Conservation (phyloP, 371 early-diverging fungal species). For the Lichtheimia ornata region DNA sequence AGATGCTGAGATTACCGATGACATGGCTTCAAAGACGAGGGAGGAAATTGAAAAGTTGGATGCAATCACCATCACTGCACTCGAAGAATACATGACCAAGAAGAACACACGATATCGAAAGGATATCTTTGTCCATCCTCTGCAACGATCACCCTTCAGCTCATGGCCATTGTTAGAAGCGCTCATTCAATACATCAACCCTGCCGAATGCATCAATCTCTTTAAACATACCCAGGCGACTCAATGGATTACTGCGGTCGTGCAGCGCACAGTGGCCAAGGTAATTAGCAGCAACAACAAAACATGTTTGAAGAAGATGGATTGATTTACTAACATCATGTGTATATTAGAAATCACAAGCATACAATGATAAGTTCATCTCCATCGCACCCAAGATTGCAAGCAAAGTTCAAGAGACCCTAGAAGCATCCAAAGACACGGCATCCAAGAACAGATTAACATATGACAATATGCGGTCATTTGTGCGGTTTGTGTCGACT, state of each 20-base stretch:
- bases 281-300: slow-evolving; percentile 38
- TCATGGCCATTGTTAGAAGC: slow-evolving; percentile 63
- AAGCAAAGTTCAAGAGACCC: slow-evolving; percentile 21
- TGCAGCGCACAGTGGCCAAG: slow-evolving; percentile 52
- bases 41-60: slow-evolving; percentile 29
- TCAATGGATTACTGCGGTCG: slow-evolving; percentile 44
- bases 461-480: slow-evolving; percentile 30
- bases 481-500: slow-evolving; percentile 23
- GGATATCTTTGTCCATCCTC: slow-evolving; percentile 63
- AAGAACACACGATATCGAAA: slow-evolving; percentile 69
- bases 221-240: slow-evolving; percentile 69
- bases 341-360: slow-evolving; percentile 31
- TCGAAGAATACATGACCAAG: slow-evolving; percentile 67
- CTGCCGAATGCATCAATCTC: slow-evolving; percentile 59
- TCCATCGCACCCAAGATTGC: slow-evolving; percentile 29
- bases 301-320: slow-evolving; percentile 25
- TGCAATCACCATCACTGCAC: slow-evolving; percentile 51
- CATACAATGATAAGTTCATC: slow-evolving; percentile 34
- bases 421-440: slow-evolving; percentile 22
- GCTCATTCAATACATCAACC: slow-evolving; percentile 52
- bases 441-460: slow-evolving; percentile 22
- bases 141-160: slow-evolving; percentile 63
- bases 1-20: slow-evolving; percentile 38
- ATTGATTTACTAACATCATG: slow-evolving; percentile 16
- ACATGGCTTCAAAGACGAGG: slow-evolving; percentile 35